Evolutionary conservation across 75 land plant species (phyloP).

Genomic region (Gnetum montanum): DNA sequence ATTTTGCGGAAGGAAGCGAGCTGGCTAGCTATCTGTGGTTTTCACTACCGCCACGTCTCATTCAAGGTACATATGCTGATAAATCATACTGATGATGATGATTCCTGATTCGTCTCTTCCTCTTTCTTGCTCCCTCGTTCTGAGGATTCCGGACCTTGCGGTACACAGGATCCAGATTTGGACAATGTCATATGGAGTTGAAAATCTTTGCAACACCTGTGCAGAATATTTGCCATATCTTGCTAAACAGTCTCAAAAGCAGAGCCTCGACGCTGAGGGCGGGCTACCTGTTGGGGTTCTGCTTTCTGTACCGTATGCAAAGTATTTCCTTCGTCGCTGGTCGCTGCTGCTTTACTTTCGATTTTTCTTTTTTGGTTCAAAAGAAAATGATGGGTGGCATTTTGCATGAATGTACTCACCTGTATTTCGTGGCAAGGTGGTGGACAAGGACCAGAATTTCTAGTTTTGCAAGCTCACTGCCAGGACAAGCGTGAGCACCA

Average conservation of each 20-base stretch:
- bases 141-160: no score
- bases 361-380: not conserved
- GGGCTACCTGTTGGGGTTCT: not conserved
- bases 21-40: no score
- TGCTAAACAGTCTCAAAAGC: not conserved
- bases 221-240: no score
- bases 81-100: no score
- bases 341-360: not conserved
- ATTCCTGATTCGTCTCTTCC: no score
- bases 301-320: not conserved
- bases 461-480: conserved; percentile 64
- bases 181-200: no score
- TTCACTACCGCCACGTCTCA: no score
- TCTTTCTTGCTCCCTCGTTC: no score
- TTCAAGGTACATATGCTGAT: no score
- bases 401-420: conserved; percentile 7
- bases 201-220: no score
- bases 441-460: conserved; percentile 59
- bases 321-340: not conserved
- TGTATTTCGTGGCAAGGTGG: conserved; percentile 54
- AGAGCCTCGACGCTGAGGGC: not conserved
- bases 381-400: not conserved
- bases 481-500: conserved; percentile 61
- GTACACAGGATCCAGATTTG: no score
- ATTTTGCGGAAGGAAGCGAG: no score